These are phyloP conservation scores for Raffaelea deltoideospora DNA, from an alignment of 2,329 filamentous ascomycete genomes.

Conservation along the genomic window DNA sequence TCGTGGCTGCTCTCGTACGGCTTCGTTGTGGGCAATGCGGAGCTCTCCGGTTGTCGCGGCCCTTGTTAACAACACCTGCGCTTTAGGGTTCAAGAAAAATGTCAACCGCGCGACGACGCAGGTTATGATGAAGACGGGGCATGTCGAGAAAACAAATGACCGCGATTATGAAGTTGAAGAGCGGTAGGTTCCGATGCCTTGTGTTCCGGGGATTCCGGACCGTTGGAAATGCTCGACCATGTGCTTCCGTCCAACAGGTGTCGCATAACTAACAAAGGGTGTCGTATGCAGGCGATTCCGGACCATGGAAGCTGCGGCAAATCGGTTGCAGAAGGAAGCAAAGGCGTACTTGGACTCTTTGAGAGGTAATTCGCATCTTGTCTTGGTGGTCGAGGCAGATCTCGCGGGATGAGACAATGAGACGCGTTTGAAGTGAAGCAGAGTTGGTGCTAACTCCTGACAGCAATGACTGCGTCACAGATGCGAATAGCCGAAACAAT, in stretches of 20 bases:
- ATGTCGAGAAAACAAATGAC: slow-evolving; percentile 97
- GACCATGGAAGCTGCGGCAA: slow-evolving; percentile 90
- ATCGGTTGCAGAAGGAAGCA: slow-evolving; percentile 88
- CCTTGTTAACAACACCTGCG: no score
- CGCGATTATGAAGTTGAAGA: slow-evolving; percentile 98
- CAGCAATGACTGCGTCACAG: slow-evolving; percentile 96
- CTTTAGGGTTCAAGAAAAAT: slow-evolving; percentile 76
- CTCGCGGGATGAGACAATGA: no score
- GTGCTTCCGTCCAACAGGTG: no score
- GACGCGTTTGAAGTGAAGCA: no score
- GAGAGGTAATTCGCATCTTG: no score
- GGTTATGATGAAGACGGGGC: slow-evolving; percentile 99
- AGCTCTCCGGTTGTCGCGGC: no score
- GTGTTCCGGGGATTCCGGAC: neutral
- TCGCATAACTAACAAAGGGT: neutral
- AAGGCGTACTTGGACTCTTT: slow-evolving; percentile 96
- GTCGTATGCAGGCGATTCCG: slow-evolving; percentile 59
- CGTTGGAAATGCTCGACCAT: neutral
- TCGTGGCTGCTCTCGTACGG: no score
- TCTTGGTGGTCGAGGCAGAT: neutral
- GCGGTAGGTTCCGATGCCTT: slow-evolving; percentile 33
- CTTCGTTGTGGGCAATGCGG: no score
- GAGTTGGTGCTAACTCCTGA: no score
- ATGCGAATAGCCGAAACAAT: slow-evolving; percentile 99
- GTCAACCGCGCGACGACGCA: slow-evolving; percentile 97